Base-by-base conservation (phyloP, 2,329 filamentous ascomycete genomes). In the Sclerotinia borealis region DNA sequence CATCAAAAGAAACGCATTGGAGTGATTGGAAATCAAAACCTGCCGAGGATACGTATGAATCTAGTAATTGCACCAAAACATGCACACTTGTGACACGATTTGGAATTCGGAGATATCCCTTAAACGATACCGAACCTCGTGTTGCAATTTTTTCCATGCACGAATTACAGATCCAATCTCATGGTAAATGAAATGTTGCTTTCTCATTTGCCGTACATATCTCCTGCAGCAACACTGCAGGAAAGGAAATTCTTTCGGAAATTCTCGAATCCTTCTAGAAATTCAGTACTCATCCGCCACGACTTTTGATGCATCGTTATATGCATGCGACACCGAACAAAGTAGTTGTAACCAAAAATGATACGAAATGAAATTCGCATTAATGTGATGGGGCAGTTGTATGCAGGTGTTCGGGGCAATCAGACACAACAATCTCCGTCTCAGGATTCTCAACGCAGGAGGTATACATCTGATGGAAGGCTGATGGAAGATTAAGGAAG, bases 381-480 rank as follows among this genome's bases (percentile, higher is more conserved):
- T 25, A 10, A 47, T 58, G 29, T 45, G 29, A 58, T 45, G 54
- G 54, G 45, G 19, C 54, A 25, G 27, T 25, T 2, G 10, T 45
- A 58, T 58, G 43, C 43, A 50, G 43, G 17, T 50, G 25, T 13
- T 15, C 27, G 25, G 25, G 39, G 43, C n/a, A 43, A 55, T 34
- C 39, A 56, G 41, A 45, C 39, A 15, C 4, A 45, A 25, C 39
- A 34, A 34, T 45, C 45, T 45, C 39, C 61, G 64, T 68, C 66
- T 68, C 65, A 66, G 58, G 65, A 65, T 48, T 31, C 63, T 63
- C 41, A 47, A 64, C 61, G 27, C 29, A 62, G 36, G 31, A 48
- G 17, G 54, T 27, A 36, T n/a, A n/a, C n/a, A n/a, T n/a, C n/a
- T n/a, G n/a, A n/a, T n/a, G n/a, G n/a, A n/a, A n/a, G n/a, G n/a